Base-by-base conservation (phyloP, 805 yeast genomes). In the Suhomyces prunicola region DNA sequence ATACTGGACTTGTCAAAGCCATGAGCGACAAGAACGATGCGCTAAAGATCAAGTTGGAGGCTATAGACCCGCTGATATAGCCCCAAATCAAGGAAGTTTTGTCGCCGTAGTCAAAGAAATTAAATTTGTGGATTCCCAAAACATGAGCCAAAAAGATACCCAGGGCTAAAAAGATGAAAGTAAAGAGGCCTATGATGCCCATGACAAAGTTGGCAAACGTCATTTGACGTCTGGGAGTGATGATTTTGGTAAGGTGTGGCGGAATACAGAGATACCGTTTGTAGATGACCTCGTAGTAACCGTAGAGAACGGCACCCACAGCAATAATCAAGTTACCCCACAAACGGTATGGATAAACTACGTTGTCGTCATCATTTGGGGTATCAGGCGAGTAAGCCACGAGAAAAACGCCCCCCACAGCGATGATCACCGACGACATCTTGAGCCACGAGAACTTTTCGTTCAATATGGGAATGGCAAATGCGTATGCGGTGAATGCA, bases 401-500 rank as follows among this genome's bases (percentile, higher is more conserved):
- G 24, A 86, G 70, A 53, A 88, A 76, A 1, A 90, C 96, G 8
- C 97, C 97, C 9, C 76, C 52, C 6, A 90, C 72, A 7, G 96
- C 94, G 40, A 86, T 73, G 1, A 83, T 57, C 15, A 90, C 96
- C n/a, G 91, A 82, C 27, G 75, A 62, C 8, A 83, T 76, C 67
- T 90, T 90, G 49, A 81, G 62, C 74, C 82, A 75, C 3, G 85
- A 80, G 61, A 89, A 82, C 47, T 69, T 72, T 62, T 90, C 97
- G 33, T 81, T 72, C 48, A 90, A 73, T 19, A 90, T 68, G 1
- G 91, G 88, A 26, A 90, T 84, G 3, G 96, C 90, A 69, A 90
- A 90, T 13, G 88, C 81, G 63, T 90, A 86, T 0, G 96, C 96
- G 4, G 92, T 86, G 66, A 90, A 90, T 0, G 96, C 96, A 13